These are phyloP conservation scores for Pelargonium australe DNA, from an alignment of 441 rosid species.

Conservation along the genomic window DNA sequence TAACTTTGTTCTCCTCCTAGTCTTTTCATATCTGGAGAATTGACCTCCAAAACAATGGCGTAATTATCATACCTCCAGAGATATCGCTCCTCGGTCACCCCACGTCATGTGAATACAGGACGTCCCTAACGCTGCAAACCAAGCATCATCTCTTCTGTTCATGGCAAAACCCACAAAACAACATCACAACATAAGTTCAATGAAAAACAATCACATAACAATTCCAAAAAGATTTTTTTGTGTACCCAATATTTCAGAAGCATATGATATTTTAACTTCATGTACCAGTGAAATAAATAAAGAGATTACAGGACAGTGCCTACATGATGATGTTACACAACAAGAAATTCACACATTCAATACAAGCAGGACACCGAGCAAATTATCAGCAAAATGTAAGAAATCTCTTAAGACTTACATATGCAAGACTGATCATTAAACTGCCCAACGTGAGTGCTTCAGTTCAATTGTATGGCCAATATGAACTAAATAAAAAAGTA, in stretches of 20 bases:
- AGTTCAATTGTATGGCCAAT: not conserved
- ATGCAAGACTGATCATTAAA: not conserved
- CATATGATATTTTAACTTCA: too few species aligned
- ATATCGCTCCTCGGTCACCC: constrained; percentile 83
- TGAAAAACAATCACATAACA: constrained; percentile 7
- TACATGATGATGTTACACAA: not conserved
- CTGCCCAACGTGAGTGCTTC: not conserved
- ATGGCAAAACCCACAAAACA: constrained; percentile 13
- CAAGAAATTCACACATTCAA: not conserved
- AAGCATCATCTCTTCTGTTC: constrained; percentile 82
- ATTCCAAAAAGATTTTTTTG: not conserved
- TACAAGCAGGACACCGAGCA: not conserved
- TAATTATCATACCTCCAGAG: constrained; percentile 59
- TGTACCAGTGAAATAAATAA: too few species aligned
- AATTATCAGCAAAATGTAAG: not conserved
- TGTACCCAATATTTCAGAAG: too few species aligned
- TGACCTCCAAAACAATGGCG: not conserved
- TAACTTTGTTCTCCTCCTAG: not conserved
- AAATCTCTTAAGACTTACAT: not conserved
- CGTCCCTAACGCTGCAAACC: constrained; percentile 84
- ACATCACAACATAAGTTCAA: not conserved
- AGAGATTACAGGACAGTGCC: not conserved
- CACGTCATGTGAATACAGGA: constrained; percentile 90
- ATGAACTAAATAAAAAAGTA: not conserved
- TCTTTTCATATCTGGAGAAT: too few species aligned